Base-by-base conservation (phyloP, 2,329 filamentous ascomycete species). In the Paramyrothecium sp. region DNA sequence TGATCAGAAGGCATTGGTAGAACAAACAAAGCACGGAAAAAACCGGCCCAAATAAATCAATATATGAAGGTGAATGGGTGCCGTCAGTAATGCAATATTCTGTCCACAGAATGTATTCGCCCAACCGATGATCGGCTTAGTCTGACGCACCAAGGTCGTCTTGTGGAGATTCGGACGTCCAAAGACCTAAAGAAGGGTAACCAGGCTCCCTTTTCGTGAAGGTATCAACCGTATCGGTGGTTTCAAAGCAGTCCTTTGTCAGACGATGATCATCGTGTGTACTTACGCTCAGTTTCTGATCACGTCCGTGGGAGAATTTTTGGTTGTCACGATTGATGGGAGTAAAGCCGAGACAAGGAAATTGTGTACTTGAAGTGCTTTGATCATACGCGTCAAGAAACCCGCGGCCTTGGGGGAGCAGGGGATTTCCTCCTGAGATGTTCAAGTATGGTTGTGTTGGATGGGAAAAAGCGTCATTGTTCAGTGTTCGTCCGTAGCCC, bases 391-490 rank as follows among this genome's bases (percentile, higher is more conserved):
- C 53, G 41, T 60, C 63, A 47, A 71, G 57, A 19, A 73, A 69
- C 20, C 66, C 33, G n/a, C 66, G 64, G 10, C 72, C 71, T 20
- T 71, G 70, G 16, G 67, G 59, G 44, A 73, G 69, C 20, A 75
- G 63, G 12, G 72, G 69, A 34, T 74, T 74, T 1, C 63, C 60
- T 49, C 68, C 67, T 17, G 72, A 54, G 12, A 70, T 59, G 11
- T 63, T 58, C 19, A 71, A 56, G 53, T 69, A 73, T 7, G 67
- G 66, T 16, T 50, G 66, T 7, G 58, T 63, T 33, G 62, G 53
- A 46, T 57, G 62, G 21, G 62, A 60, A 7, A 65, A 17, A 4
- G 62, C 47, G n/a, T 69, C 66, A 13, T 61, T 58, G 2, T 56
- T 47, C 19, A 57, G 56, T 13, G 64, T 55, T 17, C 60, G 57